Base-by-base conservation (phyloP, 2,329 filamentous ascomycete genomes). In the Aspergillus luchuensis region DNA sequence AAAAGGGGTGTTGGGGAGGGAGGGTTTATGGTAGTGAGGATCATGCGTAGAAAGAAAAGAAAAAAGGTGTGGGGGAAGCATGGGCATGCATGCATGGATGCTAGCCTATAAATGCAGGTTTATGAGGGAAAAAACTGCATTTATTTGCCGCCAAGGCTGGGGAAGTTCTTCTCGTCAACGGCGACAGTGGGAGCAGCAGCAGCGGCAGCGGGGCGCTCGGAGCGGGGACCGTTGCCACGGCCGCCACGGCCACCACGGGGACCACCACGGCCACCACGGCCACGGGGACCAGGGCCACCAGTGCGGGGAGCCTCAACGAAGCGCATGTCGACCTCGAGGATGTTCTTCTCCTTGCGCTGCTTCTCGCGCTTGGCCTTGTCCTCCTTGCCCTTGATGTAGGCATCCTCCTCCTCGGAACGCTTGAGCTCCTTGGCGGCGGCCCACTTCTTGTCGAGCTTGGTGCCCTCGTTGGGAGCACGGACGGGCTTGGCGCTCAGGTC, bases 381-480 rank as follows among this genome's bases (percentile, higher is more conserved):
- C 65, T 82, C 84, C 68, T 84, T 79, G 70, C 85, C 88, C 72
- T 89, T 81, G 75, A 97, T 89, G 86, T 91, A 97, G 67, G 77
- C 75, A 71, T 90, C 87, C 71, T 92, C 87, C 71, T 92, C 88
- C 51, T 83, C 76, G 61, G 76, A 76, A 67, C 82, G 83, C 72
- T 77, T 72, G 71, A 87, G 71, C 65, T 83, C 80, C 84, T 93
- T 96, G 77, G 92, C 92, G 72, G 85, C 84, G 73, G 90, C 91
- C 91, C 93, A 97, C 86, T 97, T 95, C 87, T 95, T 94, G 84
- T 92, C 88, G 72, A 82, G 76, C 84, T 92, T 91, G 83, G 84
- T 86, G 74, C 93, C 93, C 84, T 97, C 93, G 84, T 98, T 97
- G 79, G 94, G 83, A 84, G 92, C 88, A 82, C 95, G 94, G 75